phyloP scores from a whole-genome alignment of 768 basidiomycete species.

The Termitomyces sp. region DNA sequence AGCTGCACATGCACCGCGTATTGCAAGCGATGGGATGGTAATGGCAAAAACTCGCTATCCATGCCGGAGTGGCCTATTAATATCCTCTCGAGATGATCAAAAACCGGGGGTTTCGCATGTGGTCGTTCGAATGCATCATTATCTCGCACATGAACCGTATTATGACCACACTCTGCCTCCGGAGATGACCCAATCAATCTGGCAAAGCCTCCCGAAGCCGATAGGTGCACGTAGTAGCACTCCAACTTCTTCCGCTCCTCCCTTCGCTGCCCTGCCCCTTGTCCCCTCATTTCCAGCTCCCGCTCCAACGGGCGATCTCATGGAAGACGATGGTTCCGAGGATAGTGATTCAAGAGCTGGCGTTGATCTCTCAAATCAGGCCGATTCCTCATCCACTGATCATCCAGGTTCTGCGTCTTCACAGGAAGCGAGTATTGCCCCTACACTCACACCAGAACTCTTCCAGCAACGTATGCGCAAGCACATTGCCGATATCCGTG shows the following conservation, averaged over 20 bases:
- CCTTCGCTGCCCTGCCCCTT: neutral
- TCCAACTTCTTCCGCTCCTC: neutral
- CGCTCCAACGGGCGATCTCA: neutral
- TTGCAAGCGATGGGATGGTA: slow-evolving; percentile 35
- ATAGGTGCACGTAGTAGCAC: neutral
- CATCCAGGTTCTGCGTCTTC: neutral
- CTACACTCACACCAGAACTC: slow-evolving; percentile 20
- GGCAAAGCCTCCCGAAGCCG: slow-evolving; percentile 25
- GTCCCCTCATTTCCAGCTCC: neutral
- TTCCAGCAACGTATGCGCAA: slow-evolving; percentile 38
- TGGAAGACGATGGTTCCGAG: slow-evolving; percentile 1
- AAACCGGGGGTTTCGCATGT: slow-evolving; percentile 26
- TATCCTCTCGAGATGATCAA: slow-evolving; percentile 38
- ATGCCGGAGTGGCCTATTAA: slow-evolving; percentile 44
- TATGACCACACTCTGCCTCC: slow-evolving; percentile 37
- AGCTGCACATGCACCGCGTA: slow-evolving; percentile 33
- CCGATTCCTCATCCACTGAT: neutral
- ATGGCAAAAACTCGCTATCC: slow-evolving; percentile 38
- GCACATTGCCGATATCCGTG: slow-evolving; percentile 41
- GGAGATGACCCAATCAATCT: slow-evolving; percentile 34
- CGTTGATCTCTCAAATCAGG: slow-evolving; percentile 6
- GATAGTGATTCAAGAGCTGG: slow-evolving; percentile 10
- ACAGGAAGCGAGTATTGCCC: neutral
- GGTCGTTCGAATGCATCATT: slow-evolving; percentile 44
- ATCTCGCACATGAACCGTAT: slow-evolving; percentile 43